Evolutionary conservation across 108 stramenopile species (phyloP).

Genomic region (Stephanodiscus triporus): DNA sequence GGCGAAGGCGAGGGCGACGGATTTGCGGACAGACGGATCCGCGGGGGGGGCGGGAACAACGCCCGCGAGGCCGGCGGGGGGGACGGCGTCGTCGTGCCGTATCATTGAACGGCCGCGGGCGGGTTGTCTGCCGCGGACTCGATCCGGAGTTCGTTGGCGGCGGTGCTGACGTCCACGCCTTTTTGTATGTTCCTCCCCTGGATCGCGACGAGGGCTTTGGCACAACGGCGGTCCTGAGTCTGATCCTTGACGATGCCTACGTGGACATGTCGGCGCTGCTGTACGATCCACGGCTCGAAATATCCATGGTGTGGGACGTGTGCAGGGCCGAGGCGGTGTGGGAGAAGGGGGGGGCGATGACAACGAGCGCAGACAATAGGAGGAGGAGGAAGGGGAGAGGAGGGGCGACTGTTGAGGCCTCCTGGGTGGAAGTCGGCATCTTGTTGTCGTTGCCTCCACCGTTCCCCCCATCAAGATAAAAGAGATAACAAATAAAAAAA

Average conservation of each 20-base stretch:
- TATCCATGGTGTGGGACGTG: slow-evolving; percentile 39
- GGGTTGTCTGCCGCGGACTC: too few species aligned
- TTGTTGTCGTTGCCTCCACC: too few species aligned
- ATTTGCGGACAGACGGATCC: too few species aligned
- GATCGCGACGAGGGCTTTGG: not conserved
- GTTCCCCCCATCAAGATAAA: too few species aligned
- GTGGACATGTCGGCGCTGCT: slow-evolving; percentile 35
- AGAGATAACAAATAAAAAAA: too few species aligned
- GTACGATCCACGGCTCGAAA: slow-evolving; percentile 18
- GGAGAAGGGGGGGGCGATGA: too few species aligned
- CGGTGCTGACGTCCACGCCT: slow-evolving; percentile 17
- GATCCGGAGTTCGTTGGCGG: not conserved
- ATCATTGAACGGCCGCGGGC: too few species aligned
- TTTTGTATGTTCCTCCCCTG: slow-evolving; percentile 30
- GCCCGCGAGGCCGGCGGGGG: not conserved
- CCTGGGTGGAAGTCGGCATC: too few species aligned
- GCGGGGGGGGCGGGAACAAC: not conserved
- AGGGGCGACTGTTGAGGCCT: too few species aligned
- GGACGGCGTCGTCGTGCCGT: not conserved
- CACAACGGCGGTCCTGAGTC: too few species aligned
- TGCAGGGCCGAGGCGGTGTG: slow-evolving; percentile 23
- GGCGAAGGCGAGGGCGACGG: not conserved
- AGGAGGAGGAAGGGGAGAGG: too few species aligned
- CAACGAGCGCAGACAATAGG: too few species aligned
- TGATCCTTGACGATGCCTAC: slow-evolving; percentile 27